These are phyloP conservation scores for Botrytis pseudocinerea DNA, from an alignment of 2,329 filamentous ascomycete species.

Conservation along the genomic window DNA sequence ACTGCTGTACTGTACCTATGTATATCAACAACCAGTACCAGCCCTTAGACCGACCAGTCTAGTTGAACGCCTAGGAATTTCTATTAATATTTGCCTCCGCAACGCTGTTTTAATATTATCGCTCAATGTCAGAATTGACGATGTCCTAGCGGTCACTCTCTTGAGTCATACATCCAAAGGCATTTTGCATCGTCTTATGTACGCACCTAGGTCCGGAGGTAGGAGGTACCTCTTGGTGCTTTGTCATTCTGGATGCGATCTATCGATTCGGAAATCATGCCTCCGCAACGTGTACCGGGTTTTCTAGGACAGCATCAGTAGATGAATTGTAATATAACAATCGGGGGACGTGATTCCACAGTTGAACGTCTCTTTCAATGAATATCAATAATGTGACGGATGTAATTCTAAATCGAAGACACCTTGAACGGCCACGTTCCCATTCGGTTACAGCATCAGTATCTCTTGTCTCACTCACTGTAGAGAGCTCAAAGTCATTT, in stretches of 20 bases:
- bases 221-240: not conserved
- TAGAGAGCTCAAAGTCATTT: not conserved
- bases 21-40: not conserved
- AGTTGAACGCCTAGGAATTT: not conserved
- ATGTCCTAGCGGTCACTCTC: conserved; percentile 15
- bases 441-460: conserved; percentile 13
- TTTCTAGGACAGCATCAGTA: not conserved
- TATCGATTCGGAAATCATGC: not conserved
- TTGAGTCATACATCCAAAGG: not conserved
- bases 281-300: not conserved
- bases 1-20: too few species aligned
- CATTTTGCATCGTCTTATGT: conserved; percentile 1
- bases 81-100: conserved; percentile 8
- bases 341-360: not conserved
- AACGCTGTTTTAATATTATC: conserved; percentile 1
- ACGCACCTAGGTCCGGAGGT: not conserved
- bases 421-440: not conserved
- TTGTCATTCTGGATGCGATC: not conserved
- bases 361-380: conserved; percentile 1
- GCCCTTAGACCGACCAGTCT: not conserved
- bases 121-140: not conserved
- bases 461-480: conserved; percentile 13
- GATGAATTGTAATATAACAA: not conserved
- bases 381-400: not conserved
- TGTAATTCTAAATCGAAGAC: conserved; percentile 9